Percentiles rank a stretch among this genome's conserved stretches.
Conservation (phyloP, 495 filamentous ascomycete species). For the Neurospora sp. region DNA sequence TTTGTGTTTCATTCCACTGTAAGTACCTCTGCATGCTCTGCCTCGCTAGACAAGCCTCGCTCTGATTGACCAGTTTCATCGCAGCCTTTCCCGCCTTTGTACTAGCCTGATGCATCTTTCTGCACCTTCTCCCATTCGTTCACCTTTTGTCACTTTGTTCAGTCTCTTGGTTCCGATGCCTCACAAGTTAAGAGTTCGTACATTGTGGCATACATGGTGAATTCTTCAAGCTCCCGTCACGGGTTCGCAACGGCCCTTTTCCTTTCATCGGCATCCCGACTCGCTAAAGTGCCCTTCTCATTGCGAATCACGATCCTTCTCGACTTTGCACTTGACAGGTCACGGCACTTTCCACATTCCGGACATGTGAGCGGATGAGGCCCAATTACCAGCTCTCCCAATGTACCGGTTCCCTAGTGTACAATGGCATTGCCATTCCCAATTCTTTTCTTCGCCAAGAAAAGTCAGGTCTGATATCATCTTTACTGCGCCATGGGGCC, state of each 20-base stretch:
- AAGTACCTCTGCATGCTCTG: neutral
- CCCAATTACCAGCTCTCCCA: neutral
- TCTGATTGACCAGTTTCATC: slow-evolving; percentile 20
- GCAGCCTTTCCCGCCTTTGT: slow-evolving; percentile 10
- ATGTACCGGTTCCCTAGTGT: neutral
- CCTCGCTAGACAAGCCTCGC: slow-evolving; percentile 10
- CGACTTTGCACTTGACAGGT: neutral
- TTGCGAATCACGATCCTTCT: too few relatives aligned
- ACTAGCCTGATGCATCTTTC: slow-evolving; percentile 11
- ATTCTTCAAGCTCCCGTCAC: neutral
- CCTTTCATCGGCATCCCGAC: neutral
- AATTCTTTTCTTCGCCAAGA: neutral
- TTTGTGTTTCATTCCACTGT: neutral
- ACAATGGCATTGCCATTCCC: neutral
- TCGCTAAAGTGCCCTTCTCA: neutral
- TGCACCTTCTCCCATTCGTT: slow-evolving; percentile 7
- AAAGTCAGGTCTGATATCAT: neutral
- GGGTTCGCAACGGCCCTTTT: neutral
- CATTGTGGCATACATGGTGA: neutral
- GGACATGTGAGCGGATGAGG: neutral
- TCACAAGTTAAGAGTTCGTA: neutral
- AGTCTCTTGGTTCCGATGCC: neutral
- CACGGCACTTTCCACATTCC: neutral
- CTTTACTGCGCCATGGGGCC: neutral
- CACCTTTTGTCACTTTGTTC: neutral